phyloP scores from a whole-genome alignment of 2,329 filamentous ascomycete genomes.

The Chrysoporthe puriensis region DNA sequence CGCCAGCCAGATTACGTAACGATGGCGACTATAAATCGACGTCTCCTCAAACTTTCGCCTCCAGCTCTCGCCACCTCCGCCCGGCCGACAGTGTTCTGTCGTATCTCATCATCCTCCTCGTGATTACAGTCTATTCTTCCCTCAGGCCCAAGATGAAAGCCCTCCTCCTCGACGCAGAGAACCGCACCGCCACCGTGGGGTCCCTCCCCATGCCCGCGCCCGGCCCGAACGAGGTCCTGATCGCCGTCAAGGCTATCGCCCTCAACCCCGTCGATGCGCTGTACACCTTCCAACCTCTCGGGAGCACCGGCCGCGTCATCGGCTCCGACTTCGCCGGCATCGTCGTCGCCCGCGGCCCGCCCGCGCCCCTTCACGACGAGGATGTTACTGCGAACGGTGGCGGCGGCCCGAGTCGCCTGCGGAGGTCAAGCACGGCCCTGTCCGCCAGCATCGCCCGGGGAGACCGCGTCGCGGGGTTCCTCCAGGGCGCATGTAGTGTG shows the following conservation, averaged over 20 bases:
- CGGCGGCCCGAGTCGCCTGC: constrained; percentile 20
- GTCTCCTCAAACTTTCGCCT: not conserved
- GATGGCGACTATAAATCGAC: not conserved
- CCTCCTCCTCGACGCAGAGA: constrained; percentile 28
- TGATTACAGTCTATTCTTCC: no score
- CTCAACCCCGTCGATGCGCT: constrained; percentile 45
- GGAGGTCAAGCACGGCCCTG: constrained; percentile 15
- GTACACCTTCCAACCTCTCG: constrained; percentile 42
- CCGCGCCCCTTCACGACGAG: not conserved
- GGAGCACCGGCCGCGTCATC: constrained; percentile 37
- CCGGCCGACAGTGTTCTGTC: not conserved
- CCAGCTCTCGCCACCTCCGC: not conserved
- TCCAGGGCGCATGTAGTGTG: constrained; percentile 47
- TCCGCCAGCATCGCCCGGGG: constrained; percentile 34
- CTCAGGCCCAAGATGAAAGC: constrained; percentile 20
- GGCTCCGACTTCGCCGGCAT: constrained; percentile 48
- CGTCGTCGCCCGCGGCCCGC: constrained; percentile 33
- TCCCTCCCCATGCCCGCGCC: constrained; percentile 30
- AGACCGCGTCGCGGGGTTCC: constrained; percentile 44
- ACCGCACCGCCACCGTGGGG: constrained; percentile 22
- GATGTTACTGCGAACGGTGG: not conserved
- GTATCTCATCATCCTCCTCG: not conserved
- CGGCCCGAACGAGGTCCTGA: constrained; percentile 43
- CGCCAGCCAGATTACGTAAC: not conserved
- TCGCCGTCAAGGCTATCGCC: constrained; percentile 45